A percentile compares a stretch with the other conserved stretches of the same genome.
Evolutionary conservation across 768 basidiomycete genomes (phyloP).

Genomic region (Lentinula guzmanii): DNA sequence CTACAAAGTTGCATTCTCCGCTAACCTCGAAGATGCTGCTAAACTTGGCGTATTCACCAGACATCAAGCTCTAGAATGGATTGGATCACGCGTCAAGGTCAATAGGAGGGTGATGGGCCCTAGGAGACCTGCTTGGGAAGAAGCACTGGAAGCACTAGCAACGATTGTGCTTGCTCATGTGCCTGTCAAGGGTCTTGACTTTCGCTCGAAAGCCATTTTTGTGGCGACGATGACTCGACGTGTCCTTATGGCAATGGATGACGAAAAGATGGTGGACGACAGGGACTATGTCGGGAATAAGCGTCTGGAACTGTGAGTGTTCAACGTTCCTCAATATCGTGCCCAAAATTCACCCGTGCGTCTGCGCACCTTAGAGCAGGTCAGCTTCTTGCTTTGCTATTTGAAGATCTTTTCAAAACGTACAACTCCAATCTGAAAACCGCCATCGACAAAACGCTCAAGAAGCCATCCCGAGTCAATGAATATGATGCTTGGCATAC

Average conservation of each 20-base stretch:
- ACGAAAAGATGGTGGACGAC: constrained; percentile 97
- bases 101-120: constrained; percentile 79
- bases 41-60: constrained; percentile 87
- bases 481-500: constrained; percentile 94
- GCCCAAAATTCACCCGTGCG: constrained; percentile 7
- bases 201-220: constrained; percentile 92
- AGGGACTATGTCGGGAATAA: constrained; percentile 99
- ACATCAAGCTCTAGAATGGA: constrained; percentile 92
- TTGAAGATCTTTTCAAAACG: constrained; percentile 98
- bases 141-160: constrained; percentile 93
- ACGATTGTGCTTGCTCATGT: constrained; percentile 97
- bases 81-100: constrained; percentile 88
- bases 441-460: constrained; percentile 94
- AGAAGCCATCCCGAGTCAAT: constrained; percentile 89
- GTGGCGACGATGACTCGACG: constrained; percentile 96
- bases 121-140: constrained; percentile 83
- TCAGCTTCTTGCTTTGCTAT: constrained; percentile 89
- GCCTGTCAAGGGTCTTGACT: constrained; percentile 83
- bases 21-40: constrained; percentile 91
- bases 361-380: constrained; percentile 61
- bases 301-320: constrained; percentile 86
- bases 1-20: constrained; percentile 81
- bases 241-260: constrained; percentile 94
- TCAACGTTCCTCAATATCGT: constrained; percentile 1
- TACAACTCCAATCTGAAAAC: constrained; percentile 95